Evolutionary conservation across 2,329 filamentous ascomycete species (phyloP).

Genomic region (Falciphora oryzae): DNA sequence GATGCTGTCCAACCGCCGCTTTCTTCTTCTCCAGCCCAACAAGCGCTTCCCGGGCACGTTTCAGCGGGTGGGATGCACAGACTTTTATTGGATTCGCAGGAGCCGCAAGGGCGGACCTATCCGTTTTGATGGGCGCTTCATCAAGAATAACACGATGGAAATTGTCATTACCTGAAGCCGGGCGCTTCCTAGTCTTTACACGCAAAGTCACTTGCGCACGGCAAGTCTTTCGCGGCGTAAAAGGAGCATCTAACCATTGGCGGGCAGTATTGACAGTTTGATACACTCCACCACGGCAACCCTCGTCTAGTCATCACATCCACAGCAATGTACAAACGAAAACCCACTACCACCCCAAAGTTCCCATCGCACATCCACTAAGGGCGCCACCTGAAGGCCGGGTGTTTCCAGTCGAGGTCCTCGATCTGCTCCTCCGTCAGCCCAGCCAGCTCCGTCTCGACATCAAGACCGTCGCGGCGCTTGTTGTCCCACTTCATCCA

Average conservation of each 20-base stretch:
- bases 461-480: conserved; percentile 43
- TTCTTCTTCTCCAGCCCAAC: not conserved
- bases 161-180: conserved; percentile 4
- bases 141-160: not conserved
- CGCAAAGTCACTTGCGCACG: too few species aligned
- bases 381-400: conserved; percentile 52
- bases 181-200: too few species aligned
- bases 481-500: conserved; percentile 60
- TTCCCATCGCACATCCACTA: not conserved
- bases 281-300: too few species aligned
- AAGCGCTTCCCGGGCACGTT: conserved; percentile 2
- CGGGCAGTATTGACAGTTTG: too few species aligned
- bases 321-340: too few species aligned
- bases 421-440: conserved; percentile 44
- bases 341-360: not conserved
- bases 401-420: conserved; percentile 61
- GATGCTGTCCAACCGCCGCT: conserved; percentile 1
- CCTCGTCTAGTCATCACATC: too few species aligned
- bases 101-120: not conserved
- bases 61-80: not conserved
- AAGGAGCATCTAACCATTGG: too few species aligned
- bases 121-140: not conserved
- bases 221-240: too few species aligned
- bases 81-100: not conserved
- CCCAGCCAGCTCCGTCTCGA: conserved; percentile 50